Evolutionary conservation across 768 basidiomycete species (phyloP), one percentile per base, ranked within the genome.

Genomic region (Pisolithus microcarpus): DNA sequence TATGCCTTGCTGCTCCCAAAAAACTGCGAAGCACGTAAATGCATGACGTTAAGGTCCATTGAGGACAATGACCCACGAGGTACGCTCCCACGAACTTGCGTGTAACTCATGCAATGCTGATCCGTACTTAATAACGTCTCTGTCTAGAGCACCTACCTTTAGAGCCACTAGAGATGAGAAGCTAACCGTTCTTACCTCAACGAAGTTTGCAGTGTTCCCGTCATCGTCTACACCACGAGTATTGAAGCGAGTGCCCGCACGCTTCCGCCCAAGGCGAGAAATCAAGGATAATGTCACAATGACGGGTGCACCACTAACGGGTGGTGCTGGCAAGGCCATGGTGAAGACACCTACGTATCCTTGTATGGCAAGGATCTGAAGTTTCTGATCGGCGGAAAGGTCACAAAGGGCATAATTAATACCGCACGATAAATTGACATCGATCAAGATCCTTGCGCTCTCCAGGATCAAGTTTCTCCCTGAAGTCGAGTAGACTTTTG

Each of bases 1-100:
- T 38, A 94, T 66, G 24, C 91, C 93, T 69, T 95, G 92, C 62
- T 99, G 95, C 65, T 98, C 95, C 96, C 96, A 99, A 65, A 99
- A 99, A 52, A 98, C 92, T 93, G 62, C 43, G 34, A 42, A 51
- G 34, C 34, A 19, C 51, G 57, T 59, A 53, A 56, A 46, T 49
- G 44, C 30, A 30, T 36, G 45, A 42, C 9, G 38, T 36, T 34
- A 19, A n/a, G 0, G 45, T 34, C 7, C 16, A 19, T 30, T 26
- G 26, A 43, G 50, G 23, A 39, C 54, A 58, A 60, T 52, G 49
- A 81, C 91, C 62, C 75, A 95, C 92, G 74, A 52, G 96, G 96
- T 39, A 99, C 89, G 58, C 90, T 94, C 52, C 96, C 96, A 56
- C 96, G 84, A 43, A 93, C 82, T 77, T 98, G 94, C 34, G 85